A percentile compares a stretch with the other conserved stretches of the same genome.
Conservation (phyloP, 2,329 filamentous ascomycete species). For the Aspergillus calidoustus region DNA sequence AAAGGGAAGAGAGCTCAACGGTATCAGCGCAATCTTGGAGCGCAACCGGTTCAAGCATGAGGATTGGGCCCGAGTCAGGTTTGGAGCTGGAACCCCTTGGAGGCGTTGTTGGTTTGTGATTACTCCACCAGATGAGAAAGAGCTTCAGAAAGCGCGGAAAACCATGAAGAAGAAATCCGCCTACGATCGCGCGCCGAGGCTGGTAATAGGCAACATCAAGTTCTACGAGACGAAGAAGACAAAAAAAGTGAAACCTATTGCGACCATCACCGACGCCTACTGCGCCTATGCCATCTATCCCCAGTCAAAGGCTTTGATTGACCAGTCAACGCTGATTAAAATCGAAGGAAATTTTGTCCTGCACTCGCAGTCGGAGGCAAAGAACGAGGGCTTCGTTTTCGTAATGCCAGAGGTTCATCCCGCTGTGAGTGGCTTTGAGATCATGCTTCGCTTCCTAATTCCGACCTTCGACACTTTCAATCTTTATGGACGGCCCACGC, state of each 20-base stretch:
- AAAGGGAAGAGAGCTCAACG: conserved; percentile 87
- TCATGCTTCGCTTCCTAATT: conserved; percentile 90
- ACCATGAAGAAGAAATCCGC: conserved; percentile 78
- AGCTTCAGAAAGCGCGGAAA: conserved; percentile 82
- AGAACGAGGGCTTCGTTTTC: conserved; percentile 92
- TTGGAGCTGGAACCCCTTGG: conserved; percentile 95
- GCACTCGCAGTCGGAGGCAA: conserved; percentile 75
- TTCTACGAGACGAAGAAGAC: conserved; percentile 95
- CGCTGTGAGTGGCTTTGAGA: conserved; percentile 93
- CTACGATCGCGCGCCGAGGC: conserved; percentile 74
- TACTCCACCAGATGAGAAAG: conserved; percentile 90
- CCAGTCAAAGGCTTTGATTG: conserved; percentile 89
- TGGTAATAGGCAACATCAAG: conserved; percentile 85
- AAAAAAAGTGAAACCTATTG: conserved; percentile 89
- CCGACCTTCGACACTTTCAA: conserved; percentile 92
- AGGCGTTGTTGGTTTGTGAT: conserved; percentile 96
- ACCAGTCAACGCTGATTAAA: conserved; percentile 92
- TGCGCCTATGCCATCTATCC: conserved; percentile 96
- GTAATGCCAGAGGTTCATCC: conserved; percentile 94
- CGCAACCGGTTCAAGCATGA: conserved; percentile 76
- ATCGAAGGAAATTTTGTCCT: conserved; percentile 90
- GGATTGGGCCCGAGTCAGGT: conserved; percentile 93
- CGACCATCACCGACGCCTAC: conserved; percentile 87
- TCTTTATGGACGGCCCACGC: conserved; percentile 85
- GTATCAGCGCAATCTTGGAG: conserved; percentile 87